phyloP scores from a whole-genome alignment of 371 early-diverging fungal species.

The Mortierella sp. region DNA sequence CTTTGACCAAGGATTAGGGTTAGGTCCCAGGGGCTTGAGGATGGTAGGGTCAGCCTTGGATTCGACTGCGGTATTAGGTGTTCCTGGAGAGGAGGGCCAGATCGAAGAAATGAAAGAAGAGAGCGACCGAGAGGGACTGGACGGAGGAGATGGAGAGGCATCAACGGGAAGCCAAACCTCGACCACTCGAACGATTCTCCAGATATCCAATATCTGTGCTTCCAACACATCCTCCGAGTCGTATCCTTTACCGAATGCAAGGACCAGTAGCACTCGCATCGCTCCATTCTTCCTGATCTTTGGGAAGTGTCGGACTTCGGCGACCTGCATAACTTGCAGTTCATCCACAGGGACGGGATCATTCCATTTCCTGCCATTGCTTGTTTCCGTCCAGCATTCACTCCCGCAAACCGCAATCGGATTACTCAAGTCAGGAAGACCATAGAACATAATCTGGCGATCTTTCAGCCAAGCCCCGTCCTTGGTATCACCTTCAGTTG shows the following conservation, averaged over 20 bases:
- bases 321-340: conserved; percentile 7
- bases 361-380: not conserved
- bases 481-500: not conserved
- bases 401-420: conserved; percentile 20
- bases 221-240: conserved; percentile 8
- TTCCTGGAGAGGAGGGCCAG: not conserved
- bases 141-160: not conserved
- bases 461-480: not conserved
- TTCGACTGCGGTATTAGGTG: too few relatives aligned
- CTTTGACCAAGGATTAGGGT: too few relatives aligned
- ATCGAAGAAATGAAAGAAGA: too few relatives aligned
- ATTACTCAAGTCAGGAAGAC: conserved; percentile 19
- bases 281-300: not conserved
- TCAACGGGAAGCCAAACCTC: conserved; percentile 23
- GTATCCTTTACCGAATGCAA: conserved; percentile 26
- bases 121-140: too few relatives aligned
- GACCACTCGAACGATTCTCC: conserved; percentile 23
- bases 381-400: conserved; percentile 7
- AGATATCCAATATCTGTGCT: conserved; percentile 21
- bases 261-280: conserved; percentile 30
- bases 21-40: too few relatives aligned
- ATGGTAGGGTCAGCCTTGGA: too few relatives aligned
- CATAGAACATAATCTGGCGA: conserved; percentile 16
- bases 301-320: conserved; percentile 32
- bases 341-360: not conserved